Base-by-base conservation (phyloP, 108 stramenopile genomes). In the Craspedostauros australis region DNA sequence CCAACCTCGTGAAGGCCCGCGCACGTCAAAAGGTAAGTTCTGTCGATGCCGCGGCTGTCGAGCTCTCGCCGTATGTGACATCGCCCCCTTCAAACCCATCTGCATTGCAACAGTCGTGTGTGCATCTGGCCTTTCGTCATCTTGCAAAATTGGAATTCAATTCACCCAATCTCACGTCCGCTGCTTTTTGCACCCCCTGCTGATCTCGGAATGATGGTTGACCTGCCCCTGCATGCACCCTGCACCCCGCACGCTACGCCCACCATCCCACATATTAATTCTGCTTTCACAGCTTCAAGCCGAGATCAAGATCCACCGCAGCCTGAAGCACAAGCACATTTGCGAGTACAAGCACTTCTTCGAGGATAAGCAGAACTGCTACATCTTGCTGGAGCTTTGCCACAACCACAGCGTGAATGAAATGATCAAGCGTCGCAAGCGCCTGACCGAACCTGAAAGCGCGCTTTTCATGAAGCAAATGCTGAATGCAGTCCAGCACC, bases 291-390 rank as follows among this genome's bases (percentile, higher is more conserved):
- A 98, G 93, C 84, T 99, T n/a, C 91, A 96, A 78, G 86, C 93
- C 26, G 98, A 99, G 65, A 97, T 99, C 70, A 95, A 93, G 52
- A 96, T 99, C 47, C 98, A 99, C 65, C 84, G 96, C 2, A 77
- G 80, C 6, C 77, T 99, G 50, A 88, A 91, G 50, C 98, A 99
- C 60, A 57, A 66, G 14, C 60, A 94, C 39, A 75, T 99, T 41
- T 96, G 96, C 20, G 82, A 91, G 29, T 97, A 95, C 76, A 95
- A 97, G 51, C 93, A 94, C 68, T 97, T 94, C 71, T 99, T 99
- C 50, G 98, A 99, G 62, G 98, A 99, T 68, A 66, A 79, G 18
- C 62, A 74, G 23, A 96, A 95, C 44, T 97, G 95, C 54, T 99
- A 99, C 78, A 97, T 99, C 44, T 80, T 99, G 29, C 77, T 99